Base-by-base conservation (phyloP, 2,329 filamentous ascomycete species). In the Zasmidium cellare region DNA sequence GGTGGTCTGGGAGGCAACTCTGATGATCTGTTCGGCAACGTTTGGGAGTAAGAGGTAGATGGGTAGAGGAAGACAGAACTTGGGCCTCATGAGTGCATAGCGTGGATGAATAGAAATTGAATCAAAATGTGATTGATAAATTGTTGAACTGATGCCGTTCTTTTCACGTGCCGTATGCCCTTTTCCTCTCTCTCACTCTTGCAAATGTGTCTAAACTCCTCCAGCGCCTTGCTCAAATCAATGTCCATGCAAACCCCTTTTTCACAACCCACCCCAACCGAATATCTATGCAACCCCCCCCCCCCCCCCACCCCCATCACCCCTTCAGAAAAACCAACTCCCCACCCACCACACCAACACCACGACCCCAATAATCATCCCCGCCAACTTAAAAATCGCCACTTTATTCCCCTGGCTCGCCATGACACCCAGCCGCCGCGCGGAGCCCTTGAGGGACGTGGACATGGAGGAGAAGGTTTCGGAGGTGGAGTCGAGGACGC, bases 11-110 rank as follows among this genome's bases (percentile, higher is more conserved):
- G 77, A 56, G 58, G 59, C 25, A 61, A 56, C 44, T 74, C 76
- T 51, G 93, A 97, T 65, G 93, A 97, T 77, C 74, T 97, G 69
- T 97, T 97, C 76, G 92, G 89, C 28, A 97, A 97, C 75, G 93
- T 97, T 51, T 97, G 93, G 93, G 84, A 22, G 46, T 54, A 47
- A 11, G 48, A 16, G 6, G 11, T 28, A 11, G 11, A 28, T 11
- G 25, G 11, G 11, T 28, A 28, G 18, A 45, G 46, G 51, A 18
- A 31, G 44, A 18, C 19, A 47, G 45, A 28, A 28, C 25, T 11
- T 18, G 5, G 19, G 19, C 5, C 23, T 22, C 19, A 47, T 47
- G 45, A 47, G 5, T 16, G 35, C 35, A 41, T 41, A 50, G 45
- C 51, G 14, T 47, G 55, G 31, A 41, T 48, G 28, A 38, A 41